phyloP scores from a whole-genome alignment of 129 eudicot species.

The Daucus carota region DH1_v3.0 NC_030383.2:59463001-59463500 shows the following conservation, averaged over 20 bases:
- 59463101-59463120: not conserved
- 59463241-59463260: slow-evolving; percentile 94
- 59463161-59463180: not conserved
- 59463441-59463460: not conserved
- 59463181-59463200: slow-evolving; percentile 1
- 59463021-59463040: not conserved
- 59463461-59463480: not conserved
- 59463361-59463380: not conserved
- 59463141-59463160: not conserved
- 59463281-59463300: slow-evolving; percentile 99
- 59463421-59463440: not conserved
- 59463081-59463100: not conserved
- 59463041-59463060: not conserved
- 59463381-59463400: not conserved
- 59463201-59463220: too few species aligned
- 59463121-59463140: not conserved
- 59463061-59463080: not conserved
- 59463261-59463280: slow-evolving; percentile 98
- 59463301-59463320: slow-evolving; percentile 82
- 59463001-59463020: not conserved
- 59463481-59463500: not conserved
- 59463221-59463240: slow-evolving; percentile 91
- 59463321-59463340: slow-evolving; percentile 11
- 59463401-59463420: not conserved
- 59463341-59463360: not conserved